A percentile compares a stretch with the other conserved stretches of the same genome.
phyloP scores from a whole-genome alignment of 2,329 filamentous ascomycete genomes.

The Aspergillus viridinutans region DNA sequence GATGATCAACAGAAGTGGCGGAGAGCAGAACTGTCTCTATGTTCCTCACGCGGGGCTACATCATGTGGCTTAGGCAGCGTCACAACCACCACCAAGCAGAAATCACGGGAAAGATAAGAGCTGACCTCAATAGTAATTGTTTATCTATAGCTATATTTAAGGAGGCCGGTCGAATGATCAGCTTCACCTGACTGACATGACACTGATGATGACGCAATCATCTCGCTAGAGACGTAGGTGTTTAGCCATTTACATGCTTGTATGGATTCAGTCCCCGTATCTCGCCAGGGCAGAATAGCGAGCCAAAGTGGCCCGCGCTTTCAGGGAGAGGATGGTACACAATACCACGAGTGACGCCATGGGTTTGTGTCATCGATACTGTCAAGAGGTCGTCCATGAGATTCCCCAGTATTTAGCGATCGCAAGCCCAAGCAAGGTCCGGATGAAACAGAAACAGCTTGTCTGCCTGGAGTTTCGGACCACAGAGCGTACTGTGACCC shows the following conservation, averaged over 20 bases:
- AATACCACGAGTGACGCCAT: background rate
- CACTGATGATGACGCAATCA: background rate
- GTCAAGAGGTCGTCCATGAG: background rate
- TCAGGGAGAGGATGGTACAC: background rate
- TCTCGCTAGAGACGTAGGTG: too few species aligned
- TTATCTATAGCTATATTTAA: background rate
- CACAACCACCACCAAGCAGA: conserved; percentile 1
- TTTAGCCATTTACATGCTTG: background rate
- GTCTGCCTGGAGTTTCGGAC: background rate
- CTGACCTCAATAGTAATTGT: background rate
- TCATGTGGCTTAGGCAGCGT: conserved; percentile 16
- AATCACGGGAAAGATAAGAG: background rate
- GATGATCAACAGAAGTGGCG: conserved; percentile 1
- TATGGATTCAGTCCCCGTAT: background rate
- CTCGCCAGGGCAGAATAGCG: background rate
- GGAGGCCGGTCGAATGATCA: background rate
- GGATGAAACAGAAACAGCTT: background rate
- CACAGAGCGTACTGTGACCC: too few species aligned
- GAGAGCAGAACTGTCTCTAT: background rate
- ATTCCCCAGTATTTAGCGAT: background rate
- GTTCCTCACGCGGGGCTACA: conserved; percentile 11
- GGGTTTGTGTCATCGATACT: background rate
- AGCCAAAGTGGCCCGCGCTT: background rate
- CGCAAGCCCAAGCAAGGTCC: background rate
- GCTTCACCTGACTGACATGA: background rate